Conservation (phyloP, 805 yeast species). For the Kuraishia ogatae region DNA sequence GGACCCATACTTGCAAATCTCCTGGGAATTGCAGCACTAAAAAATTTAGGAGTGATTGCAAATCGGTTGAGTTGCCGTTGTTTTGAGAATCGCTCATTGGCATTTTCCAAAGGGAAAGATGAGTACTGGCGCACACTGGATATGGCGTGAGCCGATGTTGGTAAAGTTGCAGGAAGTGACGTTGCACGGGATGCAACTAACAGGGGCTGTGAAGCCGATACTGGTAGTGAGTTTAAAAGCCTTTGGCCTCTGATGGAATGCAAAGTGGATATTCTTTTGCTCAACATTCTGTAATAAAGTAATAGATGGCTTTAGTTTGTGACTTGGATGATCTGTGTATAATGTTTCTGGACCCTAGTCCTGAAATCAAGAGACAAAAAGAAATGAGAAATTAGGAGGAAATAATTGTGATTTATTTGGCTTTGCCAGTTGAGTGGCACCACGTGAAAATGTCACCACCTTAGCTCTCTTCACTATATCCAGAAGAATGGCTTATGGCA, state of each 20-base stretch:
- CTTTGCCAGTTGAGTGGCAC: too few relatives aligned
- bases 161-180: too few relatives aligned
- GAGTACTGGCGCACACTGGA: neutral
- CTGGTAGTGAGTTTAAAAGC: neutral
- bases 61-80: neutral
- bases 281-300: neutral
- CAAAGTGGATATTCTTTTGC: neutral
- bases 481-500: too few relatives aligned
- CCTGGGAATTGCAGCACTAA: neutral
- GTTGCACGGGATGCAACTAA: neutral
- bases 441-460: too few relatives aligned
- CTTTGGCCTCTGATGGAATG: neutral
- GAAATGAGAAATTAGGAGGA: too few relatives aligned
- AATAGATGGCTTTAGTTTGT: too few relatives aligned
- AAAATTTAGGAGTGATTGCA: neutral
- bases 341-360: too few relatives aligned
- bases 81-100: neutral
- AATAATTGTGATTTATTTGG: too few relatives aligned
- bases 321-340: too few relatives aligned
- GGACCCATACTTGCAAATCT: constrained; percentile 2
- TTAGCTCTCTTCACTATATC: too few relatives aligned
- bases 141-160: neutral
- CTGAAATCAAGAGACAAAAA: too few relatives aligned
- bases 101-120: neutral
- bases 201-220: neutral